phyloP scores from a whole-genome alignment of 192 early-diverging fungal species.

The Podochytrium sp. region DNA sequence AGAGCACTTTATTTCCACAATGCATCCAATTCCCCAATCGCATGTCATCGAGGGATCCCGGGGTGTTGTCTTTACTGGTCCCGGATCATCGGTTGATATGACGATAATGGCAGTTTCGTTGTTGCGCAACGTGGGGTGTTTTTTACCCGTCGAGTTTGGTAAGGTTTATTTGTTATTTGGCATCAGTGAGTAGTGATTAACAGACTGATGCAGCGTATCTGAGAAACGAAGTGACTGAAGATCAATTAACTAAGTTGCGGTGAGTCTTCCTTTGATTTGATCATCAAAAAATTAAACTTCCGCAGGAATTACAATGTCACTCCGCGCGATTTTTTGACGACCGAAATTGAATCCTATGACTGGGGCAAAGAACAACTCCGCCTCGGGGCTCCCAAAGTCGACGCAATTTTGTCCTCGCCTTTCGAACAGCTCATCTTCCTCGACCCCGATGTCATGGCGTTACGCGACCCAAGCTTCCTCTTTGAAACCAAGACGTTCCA shows the following conservation, averaged over 20 bases:
- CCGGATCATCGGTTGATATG: neutral
- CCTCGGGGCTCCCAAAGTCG: conserved; percentile 10
- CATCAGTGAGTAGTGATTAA: neutral
- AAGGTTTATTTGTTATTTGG: neutral
- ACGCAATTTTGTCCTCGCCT: conserved; percentile 6
- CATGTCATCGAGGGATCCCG: no score
- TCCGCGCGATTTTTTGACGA: neutral
- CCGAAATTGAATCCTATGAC: neutral
- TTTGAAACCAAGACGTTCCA: conserved; percentile 44
- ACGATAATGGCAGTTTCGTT: neutral
- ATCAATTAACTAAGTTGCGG: neutral
- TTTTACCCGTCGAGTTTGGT: neutral
- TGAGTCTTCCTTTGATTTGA: neutral
- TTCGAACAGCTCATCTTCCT: conserved; percentile 51
- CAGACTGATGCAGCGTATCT: neutral
- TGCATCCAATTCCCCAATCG: no score
- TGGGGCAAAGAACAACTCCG: conserved; percentile 18
- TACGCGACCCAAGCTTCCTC: conserved; percentile 43
- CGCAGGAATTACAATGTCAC: conserved; percentile 18
- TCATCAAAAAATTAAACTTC: neutral
- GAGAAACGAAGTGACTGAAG: conserved; percentile 2
- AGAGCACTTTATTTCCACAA: no score
- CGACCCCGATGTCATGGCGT: conserved; percentile 51
- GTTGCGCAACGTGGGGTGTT: neutral
- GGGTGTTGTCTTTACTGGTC: neutral